Conservation (phyloP, 768 basidiomycete genomes). For the Suillus occidentalis region DNA sequence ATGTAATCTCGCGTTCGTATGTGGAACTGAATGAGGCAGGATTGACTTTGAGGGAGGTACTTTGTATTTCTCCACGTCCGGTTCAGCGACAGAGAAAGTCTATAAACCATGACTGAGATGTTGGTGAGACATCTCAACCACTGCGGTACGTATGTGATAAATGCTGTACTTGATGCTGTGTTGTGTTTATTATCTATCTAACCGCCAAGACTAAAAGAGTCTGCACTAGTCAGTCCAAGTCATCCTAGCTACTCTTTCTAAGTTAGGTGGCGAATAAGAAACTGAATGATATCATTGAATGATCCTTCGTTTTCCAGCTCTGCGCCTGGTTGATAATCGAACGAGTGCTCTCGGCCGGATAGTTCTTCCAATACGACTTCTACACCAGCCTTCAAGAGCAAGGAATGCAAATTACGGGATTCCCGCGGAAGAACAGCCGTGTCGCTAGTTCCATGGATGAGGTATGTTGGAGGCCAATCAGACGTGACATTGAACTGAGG, state of each 20-base stretch:
- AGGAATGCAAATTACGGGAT: slow-evolving; percentile 35
- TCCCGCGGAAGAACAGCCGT: slow-evolving; percentile 45
- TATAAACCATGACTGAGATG: slow-evolving; percentile 9
- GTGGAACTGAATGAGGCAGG: slow-evolving; percentile 22
- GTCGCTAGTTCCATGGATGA: slow-evolving; percentile 50
- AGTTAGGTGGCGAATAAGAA: slow-evolving; percentile 30
- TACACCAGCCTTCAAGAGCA: slow-evolving; percentile 39
- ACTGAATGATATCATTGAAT: slow-evolving; percentile 41
- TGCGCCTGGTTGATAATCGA: slow-evolving; percentile 49
- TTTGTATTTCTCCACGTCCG: slow-evolving; percentile 26
- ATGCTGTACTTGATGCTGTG: not conserved
- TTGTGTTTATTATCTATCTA: not conserved
- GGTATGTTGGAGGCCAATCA: slow-evolving; percentile 46
- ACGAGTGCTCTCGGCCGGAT: slow-evolving; percentile 52
- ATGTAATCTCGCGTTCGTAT: slow-evolving; percentile 22
- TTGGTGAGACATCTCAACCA: not conserved
- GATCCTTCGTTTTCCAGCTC: slow-evolving; percentile 31
- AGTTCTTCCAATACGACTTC: slow-evolving; percentile 36
- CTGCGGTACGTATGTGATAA: not conserved
- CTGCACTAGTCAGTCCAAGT: not conserved
- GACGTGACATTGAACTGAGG: slow-evolving; percentile 43
- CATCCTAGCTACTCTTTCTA: not conserved
- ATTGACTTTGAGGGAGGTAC: slow-evolving; percentile 20
- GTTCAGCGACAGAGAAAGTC: slow-evolving; percentile 16
- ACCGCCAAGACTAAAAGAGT: not conserved